These are phyloP conservation scores for Linnemannia elongata DNA, from an alignment of 192 early-diverging fungal genomes.

Conservation along the genomic window DNA sequence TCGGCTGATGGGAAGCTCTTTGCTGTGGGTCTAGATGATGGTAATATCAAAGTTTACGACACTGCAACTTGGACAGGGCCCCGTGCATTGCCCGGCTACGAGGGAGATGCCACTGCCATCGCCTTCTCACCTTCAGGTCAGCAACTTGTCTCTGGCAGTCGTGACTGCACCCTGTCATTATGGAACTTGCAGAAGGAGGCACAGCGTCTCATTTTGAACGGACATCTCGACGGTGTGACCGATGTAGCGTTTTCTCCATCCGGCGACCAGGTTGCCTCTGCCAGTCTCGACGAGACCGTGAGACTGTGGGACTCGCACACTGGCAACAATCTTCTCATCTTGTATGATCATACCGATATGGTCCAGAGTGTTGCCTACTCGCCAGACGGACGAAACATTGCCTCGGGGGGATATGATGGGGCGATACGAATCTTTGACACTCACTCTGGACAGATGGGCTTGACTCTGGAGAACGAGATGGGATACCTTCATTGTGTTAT, in stretches of 20 bases:
- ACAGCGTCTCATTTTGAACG: background rate
- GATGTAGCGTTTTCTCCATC: background rate
- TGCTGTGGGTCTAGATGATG: too few relatives aligned
- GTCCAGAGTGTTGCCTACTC: background rate
- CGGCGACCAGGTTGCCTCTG: background rate
- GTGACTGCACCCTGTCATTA: background rate
- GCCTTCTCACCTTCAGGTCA: background rate
- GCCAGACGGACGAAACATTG: background rate
- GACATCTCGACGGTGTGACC: background rate
- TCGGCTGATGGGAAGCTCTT: too few relatives aligned
- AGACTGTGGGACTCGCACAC: background rate
- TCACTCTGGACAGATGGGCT: too few relatives aligned
- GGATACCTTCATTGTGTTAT: background rate
- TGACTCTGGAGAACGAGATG: too few relatives aligned
- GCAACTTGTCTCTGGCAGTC: background rate
- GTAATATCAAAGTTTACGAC: too few relatives aligned
- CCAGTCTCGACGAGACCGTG: background rate
- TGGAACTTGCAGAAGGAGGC: background rate
- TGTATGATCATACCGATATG: background rate
- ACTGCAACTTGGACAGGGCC: too few relatives aligned
- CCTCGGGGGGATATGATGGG: background rate
- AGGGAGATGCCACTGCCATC: too few relatives aligned
- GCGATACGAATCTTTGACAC: too few relatives aligned
- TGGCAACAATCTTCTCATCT: background rate
- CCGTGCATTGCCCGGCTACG: background rate